A percentile compares a stretch with the other conserved stretches of the same genome.
phyloP scores from a whole-genome alignment of 345 rosid genomes.

The Heritiera littoralis region DNA sequence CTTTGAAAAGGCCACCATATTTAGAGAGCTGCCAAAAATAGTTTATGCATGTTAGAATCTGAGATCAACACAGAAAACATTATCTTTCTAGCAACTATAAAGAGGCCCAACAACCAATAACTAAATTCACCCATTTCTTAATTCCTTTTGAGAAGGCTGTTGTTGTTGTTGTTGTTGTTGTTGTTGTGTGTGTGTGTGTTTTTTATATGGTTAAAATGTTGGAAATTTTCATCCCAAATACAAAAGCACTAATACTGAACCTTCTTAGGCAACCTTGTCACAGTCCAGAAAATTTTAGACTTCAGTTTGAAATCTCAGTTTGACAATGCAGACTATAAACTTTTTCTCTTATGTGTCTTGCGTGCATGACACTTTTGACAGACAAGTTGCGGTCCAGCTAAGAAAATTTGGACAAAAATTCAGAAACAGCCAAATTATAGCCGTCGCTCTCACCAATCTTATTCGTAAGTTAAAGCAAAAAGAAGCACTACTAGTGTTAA shows the following conservation, averaged over 20 bases:
- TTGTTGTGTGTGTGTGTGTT: not conserved
- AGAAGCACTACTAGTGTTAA: not conserved
- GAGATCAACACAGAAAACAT: not conserved
- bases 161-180: not conserved
- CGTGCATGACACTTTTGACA: conserved; percentile 8
- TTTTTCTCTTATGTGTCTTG: too few relatives aligned
- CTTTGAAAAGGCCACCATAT: conserved; percentile 84
- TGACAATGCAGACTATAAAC: too few relatives aligned
- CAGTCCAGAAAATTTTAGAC: not conserved
- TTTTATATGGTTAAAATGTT: not conserved
- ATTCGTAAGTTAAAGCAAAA: not conserved
- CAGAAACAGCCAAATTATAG: conserved; percentile 3
- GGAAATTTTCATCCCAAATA: not conserved
- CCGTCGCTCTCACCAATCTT: conserved; percentile 7
- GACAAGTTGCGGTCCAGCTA: conserved; percentile 8
- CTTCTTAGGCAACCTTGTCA: not conserved
- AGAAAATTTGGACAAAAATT: not conserved
- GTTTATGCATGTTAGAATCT: conserved; percentile 22
- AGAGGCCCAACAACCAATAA: not conserved
- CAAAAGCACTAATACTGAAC: not conserved
- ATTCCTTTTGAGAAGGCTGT: not conserved
- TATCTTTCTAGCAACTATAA: not conserved
- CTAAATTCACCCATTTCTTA: not conserved
- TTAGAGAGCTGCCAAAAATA: conserved; percentile 65
- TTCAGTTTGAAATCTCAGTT: not conserved